A percentile compares a stretch with the other conserved stretches of the same genome.
These are phyloP conservation scores for Arachis monticola DNA, from an alignment of 331 rosid genomes.

Conservation along the genomic window DNA sequence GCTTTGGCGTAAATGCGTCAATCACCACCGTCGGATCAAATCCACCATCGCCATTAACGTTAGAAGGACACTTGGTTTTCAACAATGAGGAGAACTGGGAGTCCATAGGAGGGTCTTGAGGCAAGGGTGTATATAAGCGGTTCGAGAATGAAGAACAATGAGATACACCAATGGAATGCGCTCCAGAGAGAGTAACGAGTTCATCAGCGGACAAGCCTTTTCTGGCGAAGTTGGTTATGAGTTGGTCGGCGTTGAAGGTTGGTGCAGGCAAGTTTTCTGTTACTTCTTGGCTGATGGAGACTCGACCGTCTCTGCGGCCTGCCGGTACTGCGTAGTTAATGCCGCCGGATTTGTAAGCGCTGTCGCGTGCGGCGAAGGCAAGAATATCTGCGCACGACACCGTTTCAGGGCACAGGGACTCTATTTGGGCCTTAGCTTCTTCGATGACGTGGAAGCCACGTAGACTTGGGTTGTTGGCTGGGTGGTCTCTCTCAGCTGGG, in stretches of 20 bases:
- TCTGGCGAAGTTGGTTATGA: conserved; percentile 5
- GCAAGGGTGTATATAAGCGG: conserved; percentile 43
- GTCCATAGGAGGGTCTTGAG: conserved; percentile 64
- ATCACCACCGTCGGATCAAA: conserved; percentile 45
- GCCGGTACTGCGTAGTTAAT: conserved; percentile 40
- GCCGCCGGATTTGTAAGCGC: conserved; percentile 46
- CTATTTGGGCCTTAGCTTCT: conserved; percentile 62
- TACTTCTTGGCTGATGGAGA: conserved; percentile 22
- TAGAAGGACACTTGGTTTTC: conserved; percentile 52
- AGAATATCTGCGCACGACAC: conserved; percentile 72
- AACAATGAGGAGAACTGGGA: conserved; percentile 33
- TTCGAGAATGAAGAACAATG: conserved; percentile 59
- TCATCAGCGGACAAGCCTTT: conserved; percentile 58
- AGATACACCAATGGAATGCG: conserved; percentile 62
- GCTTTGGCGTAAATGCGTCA: conserved; percentile 47
- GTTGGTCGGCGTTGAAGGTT: conserved; percentile 34
- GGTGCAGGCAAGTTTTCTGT: conserved; percentile 47
- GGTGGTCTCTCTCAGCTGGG: conserved; percentile 57
- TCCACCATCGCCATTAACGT: not conserved
- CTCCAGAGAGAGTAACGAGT: conserved; percentile 66
- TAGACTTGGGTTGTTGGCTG: conserved; percentile 59
- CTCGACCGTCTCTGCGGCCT: conserved; percentile 47
- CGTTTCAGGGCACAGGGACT: conserved; percentile 51
- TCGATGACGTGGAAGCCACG: conserved; percentile 69
- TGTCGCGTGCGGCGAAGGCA: conserved; percentile 71